phyloP scores from a whole-genome alignment of 148 eudicot genomes.

The Persicaria tinctoria region DNA sequence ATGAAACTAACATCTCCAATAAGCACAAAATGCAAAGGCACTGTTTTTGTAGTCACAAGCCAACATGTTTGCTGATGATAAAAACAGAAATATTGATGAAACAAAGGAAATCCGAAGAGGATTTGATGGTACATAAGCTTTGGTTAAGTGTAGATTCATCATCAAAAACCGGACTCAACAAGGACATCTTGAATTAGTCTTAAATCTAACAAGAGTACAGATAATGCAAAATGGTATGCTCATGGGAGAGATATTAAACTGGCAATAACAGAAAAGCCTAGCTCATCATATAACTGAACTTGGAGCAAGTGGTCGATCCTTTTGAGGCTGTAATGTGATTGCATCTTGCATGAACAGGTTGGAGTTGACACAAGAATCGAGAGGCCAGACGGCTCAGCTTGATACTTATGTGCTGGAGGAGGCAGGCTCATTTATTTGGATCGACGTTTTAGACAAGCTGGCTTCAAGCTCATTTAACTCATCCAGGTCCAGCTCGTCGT shows the following conservation, averaged over 20 bases:
- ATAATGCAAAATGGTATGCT: neutral
- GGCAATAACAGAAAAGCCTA: neutral
- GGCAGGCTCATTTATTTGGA: slow-evolving; percentile 49
- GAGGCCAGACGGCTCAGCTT: neutral
- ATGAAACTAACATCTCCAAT: neutral
- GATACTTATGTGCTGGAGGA: neutral
- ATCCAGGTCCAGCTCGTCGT: slow-evolving; percentile 59
- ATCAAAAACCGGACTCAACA: neutral
- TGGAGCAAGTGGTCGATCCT: neutral
- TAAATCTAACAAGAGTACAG: neutral
- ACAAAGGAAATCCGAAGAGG: neutral
- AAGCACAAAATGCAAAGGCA: neutral
- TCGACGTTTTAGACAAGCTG: slow-evolving; percentile 49
- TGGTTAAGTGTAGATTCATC: neutral
- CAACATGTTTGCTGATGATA: neutral
- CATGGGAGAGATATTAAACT: neutral
- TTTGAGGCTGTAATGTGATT: neutral
- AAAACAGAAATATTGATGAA: neutral
- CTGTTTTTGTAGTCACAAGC: neutral
- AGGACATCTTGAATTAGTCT: neutral
- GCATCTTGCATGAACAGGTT: neutral
- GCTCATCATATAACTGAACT: slow-evolving; percentile 1
- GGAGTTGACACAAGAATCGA: neutral
- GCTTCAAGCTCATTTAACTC: slow-evolving; percentile 75
- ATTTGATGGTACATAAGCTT: neutral